Base-by-base conservation (phyloP, 1,139 yeast genomes). In the Suhomyces choctaworum region DNA sequence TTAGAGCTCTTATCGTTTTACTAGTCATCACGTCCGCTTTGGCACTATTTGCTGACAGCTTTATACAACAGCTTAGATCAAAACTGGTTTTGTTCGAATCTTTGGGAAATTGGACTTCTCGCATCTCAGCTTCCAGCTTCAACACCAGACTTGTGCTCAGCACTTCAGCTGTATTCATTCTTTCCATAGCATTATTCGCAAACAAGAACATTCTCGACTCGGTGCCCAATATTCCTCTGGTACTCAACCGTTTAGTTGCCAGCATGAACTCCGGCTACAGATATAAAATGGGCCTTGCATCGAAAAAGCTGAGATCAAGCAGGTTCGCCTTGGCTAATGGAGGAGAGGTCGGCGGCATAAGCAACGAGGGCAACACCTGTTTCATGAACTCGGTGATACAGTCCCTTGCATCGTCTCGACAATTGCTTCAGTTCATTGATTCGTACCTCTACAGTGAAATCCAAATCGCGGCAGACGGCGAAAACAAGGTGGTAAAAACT, bases 351-450 rank as follows among this genome's bases (percentile, higher is more conserved):
- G 96, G 96, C 16, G 97, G 97, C 1, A 68, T 89, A 27, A 74
- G 78, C 43, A 89, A 89, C 58, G 96, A 88, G 46, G 96, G 96
- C 10, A 89, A 89, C 52, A 87, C 96, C 0, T 89, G 97, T 57
- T 89, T 89, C 51, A 88, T 89, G 95, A 89, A 89, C 59, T 80
- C 89, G 14, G 96, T 89, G 1, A 65, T 89, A 24, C 97, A 89
- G 58, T 76, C 88, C 10, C 64, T 89, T 44, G 90, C 96, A 0
- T 82, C 95, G 0, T 82, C 94, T 1, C 69, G 73, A 23, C 78
- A 81, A 32, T 63, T 89, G 21, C 47, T 72, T 23, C 64, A 66
- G 20, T 86, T 83, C 50, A 66, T 86, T 37, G 77, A 78, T 33
- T 60, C 67, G 5, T 70, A 67, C 42, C 47, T 71, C 10, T 59